Evolutionary conservation across 768 basidiomycete genomes (phyloP).

Genomic region (Fomitopsis pulvina): DNA sequence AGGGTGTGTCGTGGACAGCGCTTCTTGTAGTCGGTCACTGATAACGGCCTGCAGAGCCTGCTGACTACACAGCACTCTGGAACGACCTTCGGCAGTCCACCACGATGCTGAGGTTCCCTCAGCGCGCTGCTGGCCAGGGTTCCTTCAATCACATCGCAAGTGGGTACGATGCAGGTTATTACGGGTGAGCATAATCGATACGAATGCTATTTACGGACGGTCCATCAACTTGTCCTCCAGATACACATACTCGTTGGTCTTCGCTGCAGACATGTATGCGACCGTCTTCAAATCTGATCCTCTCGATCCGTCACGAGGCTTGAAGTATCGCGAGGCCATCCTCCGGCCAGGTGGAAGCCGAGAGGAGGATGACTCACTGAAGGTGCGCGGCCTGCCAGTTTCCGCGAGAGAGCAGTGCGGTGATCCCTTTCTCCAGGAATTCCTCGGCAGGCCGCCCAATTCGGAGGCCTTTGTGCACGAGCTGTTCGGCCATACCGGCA

Average conservation of each 20-base stretch:
- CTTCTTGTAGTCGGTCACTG: not conserved
- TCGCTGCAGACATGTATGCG: slow-evolving; percentile 53
- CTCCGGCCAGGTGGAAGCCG: slow-evolving; percentile 68
- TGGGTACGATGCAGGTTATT: slow-evolving; percentile 68
- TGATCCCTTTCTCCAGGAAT: slow-evolving; percentile 53
- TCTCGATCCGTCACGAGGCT: slow-evolving; percentile 59
- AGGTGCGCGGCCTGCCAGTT: slow-evolving; percentile 32
- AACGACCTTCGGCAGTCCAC: slow-evolving; percentile 62
- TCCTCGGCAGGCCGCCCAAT: slow-evolving; percentile 71
- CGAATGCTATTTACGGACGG: not conserved
- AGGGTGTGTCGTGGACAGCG: slow-evolving; percentile 32
- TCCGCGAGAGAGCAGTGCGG: too few species aligned
- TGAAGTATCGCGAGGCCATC: slow-evolving; percentile 70
- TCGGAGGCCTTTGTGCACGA: slow-evolving; percentile 69
- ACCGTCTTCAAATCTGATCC: slow-evolving; percentile 82
- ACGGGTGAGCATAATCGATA: slow-evolving; percentile 39
- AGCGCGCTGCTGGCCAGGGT: slow-evolving; percentile 62
- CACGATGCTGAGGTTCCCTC: slow-evolving; percentile 59
- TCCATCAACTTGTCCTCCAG: slow-evolving; percentile 11
- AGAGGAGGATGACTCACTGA: slow-evolving; percentile 75
- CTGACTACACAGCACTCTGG: slow-evolving; percentile 79
- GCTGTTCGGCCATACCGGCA: slow-evolving; percentile 38
- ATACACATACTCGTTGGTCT: slow-evolving; percentile 65
- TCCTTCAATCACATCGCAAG: slow-evolving; percentile 74
- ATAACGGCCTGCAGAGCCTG: slow-evolving; percentile 31